phyloP scores from a whole-genome alignment of 345 rosid genomes.

The Brassica napus region DNA sequence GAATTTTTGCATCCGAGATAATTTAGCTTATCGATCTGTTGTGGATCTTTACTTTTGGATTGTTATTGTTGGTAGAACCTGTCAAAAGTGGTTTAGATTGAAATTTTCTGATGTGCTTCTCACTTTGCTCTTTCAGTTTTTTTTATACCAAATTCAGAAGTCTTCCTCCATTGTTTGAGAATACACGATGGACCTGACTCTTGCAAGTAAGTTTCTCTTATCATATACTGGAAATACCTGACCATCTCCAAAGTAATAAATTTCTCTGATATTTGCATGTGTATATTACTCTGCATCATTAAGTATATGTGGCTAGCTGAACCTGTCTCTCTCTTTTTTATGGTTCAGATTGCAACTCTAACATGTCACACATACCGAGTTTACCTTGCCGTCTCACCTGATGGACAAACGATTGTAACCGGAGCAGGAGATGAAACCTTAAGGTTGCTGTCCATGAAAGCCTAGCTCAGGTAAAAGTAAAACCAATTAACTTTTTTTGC shows the following conservation, averaged over 20 bases:
- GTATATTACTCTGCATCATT: not conserved
- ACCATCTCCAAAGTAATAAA: conserved; percentile 53
- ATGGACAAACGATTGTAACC: conserved; percentile 96
- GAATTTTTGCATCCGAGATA: not conserved
- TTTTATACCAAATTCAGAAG: not conserved
- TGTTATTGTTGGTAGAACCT: not conserved
- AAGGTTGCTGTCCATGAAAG: conserved; percentile 90
- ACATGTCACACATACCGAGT: conserved; percentile 91
- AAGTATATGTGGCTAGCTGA: not conserved
- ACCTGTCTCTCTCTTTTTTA: conserved; percentile 5
- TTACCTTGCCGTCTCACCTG: conserved; percentile 96
- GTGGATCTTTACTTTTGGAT: not conserved
- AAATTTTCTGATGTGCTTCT: not conserved
- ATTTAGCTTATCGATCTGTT: not conserved
- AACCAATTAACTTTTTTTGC: not conserved
- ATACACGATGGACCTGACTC: not conserved
- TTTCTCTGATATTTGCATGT: not conserved
- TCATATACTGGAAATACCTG: conserved; percentile 92
- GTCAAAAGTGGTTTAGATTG: not conserved
- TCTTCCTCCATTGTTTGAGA: not conserved
- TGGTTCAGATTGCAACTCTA: conserved; percentile 86
- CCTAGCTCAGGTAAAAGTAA: conserved; percentile 53
- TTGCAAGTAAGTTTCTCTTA: conserved; percentile 17
- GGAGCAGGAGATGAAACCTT: conserved; percentile 99
- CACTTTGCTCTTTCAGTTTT: not conserved